Evolutionary conservation across 2,329 filamentous ascomycete genomes (phyloP).

Genomic region (Fusarium avenaceum): DNA sequence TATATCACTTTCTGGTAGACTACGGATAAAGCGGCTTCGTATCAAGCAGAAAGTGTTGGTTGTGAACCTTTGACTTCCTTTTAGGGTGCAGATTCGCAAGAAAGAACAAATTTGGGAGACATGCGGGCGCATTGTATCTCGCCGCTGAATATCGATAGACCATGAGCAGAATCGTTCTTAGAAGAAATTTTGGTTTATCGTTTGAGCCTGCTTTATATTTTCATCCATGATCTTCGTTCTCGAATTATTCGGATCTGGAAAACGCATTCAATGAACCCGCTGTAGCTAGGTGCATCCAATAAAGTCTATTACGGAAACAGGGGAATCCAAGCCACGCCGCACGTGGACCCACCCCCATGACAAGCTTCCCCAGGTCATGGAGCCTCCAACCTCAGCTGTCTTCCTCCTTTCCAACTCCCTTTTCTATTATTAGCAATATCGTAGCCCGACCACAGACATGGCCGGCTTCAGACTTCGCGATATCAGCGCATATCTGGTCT

Average conservation of each 20-base stretch:
- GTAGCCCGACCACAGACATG: conserved; percentile 45
- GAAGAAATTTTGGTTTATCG: background rate
- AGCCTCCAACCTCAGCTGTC: conserved; percentile 1
- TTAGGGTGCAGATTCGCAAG: background rate
- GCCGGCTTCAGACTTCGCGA: conserved; percentile 55
- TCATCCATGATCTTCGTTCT: background rate
- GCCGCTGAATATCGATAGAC: background rate
- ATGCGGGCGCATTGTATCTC: background rate
- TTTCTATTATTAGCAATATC: conserved; percentile 2
- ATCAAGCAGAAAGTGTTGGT: background rate
- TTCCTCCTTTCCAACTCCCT: conserved; percentile 2
- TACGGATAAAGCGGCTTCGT: conserved; percentile 1
- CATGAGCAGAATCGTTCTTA: background rate
- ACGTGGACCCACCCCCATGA: conserved; percentile 39
- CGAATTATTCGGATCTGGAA: background rate
- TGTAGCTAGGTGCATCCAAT: background rate
- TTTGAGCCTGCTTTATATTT: background rate
- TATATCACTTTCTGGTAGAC: background rate
- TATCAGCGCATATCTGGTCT: conserved; percentile 82
- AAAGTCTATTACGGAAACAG: conserved; percentile 8
- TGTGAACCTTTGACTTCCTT: background rate
- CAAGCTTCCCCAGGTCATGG: conserved; percentile 26
- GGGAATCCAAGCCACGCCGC: conserved; percentile 34
- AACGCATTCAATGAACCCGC: conserved; percentile 7
- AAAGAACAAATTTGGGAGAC: background rate